Evolutionary conservation across 768 basidiomycete species (phyloP).

Genomic region (Pholiota molesta): DNA sequence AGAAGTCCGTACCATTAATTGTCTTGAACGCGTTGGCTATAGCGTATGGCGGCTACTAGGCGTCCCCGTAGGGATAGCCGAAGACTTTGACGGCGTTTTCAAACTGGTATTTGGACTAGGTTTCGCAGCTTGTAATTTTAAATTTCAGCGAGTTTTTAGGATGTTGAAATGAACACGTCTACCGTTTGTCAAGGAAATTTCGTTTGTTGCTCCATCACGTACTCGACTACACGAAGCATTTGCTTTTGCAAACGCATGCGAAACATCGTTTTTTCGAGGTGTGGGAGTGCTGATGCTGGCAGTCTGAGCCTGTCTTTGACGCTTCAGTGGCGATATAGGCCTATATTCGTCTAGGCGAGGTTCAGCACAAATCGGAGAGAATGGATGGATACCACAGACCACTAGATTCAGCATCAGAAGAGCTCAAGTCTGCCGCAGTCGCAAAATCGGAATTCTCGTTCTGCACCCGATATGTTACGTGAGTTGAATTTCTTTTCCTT

Average conservation of each 20-base stretch:
- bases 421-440: slow-evolving; percentile 7
- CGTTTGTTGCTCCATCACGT: background rate
- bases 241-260: background rate
- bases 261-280: background rate
- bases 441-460: slow-evolving; percentile 10
- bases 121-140: background rate
- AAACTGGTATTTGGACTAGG: background rate
- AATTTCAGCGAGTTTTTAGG: background rate
- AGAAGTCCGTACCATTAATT: background rate
- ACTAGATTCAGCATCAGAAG: background rate
- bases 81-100: background rate
- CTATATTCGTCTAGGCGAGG: background rate
- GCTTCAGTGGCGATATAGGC: background rate
- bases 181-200: too few species aligned
- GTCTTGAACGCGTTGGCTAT: slow-evolving; percentile 12
- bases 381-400: background rate
- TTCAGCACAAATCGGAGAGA: background rate
- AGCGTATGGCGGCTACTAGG: slow-evolving; percentile 2
- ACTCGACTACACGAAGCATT: background rate
- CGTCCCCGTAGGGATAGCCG: slow-evolving; percentile 2
- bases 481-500: background rate
- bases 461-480: background rate
- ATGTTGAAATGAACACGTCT: too few species aligned
- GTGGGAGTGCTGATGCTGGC: background rate
- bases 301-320: background rate